Percentiles rank a stretch among this genome's conserved stretches.
phyloP scores from a whole-genome alignment of 306 rosid species.

The Vicia villosa region DNA sequence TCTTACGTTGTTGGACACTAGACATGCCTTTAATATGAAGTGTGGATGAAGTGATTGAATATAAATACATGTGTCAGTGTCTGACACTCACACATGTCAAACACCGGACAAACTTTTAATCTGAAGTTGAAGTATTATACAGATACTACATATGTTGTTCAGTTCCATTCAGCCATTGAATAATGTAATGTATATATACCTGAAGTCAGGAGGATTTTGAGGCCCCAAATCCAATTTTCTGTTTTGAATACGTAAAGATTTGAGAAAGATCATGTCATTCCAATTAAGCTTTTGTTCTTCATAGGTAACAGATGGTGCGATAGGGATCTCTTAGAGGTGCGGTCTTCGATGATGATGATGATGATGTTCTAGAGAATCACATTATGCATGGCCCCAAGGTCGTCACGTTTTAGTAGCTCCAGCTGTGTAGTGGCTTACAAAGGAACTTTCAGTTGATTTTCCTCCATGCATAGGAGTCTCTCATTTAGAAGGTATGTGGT shows the following conservation, averaged over 20 bases:
- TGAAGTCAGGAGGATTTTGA: slow-evolving; percentile 50
- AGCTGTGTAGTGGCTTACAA: too few relatives aligned
- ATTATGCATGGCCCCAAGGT: too few relatives aligned
- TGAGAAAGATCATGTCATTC: slow-evolving; percentile 60
- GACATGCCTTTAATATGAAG: too few relatives aligned
- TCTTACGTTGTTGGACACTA: too few relatives aligned
- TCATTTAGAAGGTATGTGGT: too few relatives aligned
- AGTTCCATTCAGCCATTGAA: neutral
- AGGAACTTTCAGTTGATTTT: too few relatives aligned
- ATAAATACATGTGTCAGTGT: neutral
- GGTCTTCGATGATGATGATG: too few relatives aligned
- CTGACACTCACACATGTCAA: neutral
- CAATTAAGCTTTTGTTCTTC: slow-evolving; percentile 47
- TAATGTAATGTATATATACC: slow-evolving; percentile 30
- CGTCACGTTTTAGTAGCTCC: too few relatives aligned
- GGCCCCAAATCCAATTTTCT: slow-evolving; percentile 54
- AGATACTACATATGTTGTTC: neutral
- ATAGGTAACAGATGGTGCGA: slow-evolving; percentile 42
- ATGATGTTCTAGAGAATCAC: too few relatives aligned
- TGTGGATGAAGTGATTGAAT: neutral
- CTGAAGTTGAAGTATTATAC: neutral
- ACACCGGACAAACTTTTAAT: neutral
- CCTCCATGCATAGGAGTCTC: too few relatives aligned
- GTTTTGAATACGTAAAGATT: slow-evolving; percentile 39
- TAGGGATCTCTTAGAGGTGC: too few relatives aligned